Base-by-base conservation (phyloP, 2,329 filamentous ascomycete species). In the Fusarium circinatum region DNA sequence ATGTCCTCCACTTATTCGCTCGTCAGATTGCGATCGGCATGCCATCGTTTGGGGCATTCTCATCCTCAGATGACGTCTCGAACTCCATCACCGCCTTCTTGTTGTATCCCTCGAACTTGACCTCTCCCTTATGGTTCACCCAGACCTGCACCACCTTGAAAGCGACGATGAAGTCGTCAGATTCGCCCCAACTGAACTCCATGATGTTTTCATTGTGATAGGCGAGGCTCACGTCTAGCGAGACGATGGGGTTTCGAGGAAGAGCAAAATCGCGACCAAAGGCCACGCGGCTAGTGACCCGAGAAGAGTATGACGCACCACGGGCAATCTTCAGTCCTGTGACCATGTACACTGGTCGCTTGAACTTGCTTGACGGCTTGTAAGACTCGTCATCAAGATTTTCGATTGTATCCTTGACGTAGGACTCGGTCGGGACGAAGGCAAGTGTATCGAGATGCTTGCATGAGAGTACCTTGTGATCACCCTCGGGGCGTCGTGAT, bases 351-450 rank as follows among this genome's bases (percentile, higher is more conserved):
- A 48, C 45, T 0, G 45, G 45, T 22, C 18, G 45, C 3, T 22
- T 28, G 45, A 3, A 28, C 14, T 0, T 48, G 1, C 26, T 48
- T 4, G 45, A 48, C 0, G 18, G 18, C 26, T 22, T 28, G 6
- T 1, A 0, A 48, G 18, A 12, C 26, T 48, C 18, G 20, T 3
- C 12, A 12, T 3, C 3, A 0, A 22, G 26, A 6, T 28, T 22
- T 15, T 8, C 45, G 6, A 48, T 22, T 0, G 13, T 28, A 8
- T 48, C 26, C 13, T 22, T 48, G 12, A 48, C 20, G 4, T 28
- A 48, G 26, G 26, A 6, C 26, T 28, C 1, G 3, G 26, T 48
- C 9, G 26, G 45, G 13, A 0, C 11, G 45, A 48, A 48, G 13
- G 2, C 26, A 1, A 48, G 13, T 8, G 45, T 48, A 15, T 22